Base-by-base conservation (phyloP, 805 yeast genomes). In the Candida pseudoglaebosa region DNA sequence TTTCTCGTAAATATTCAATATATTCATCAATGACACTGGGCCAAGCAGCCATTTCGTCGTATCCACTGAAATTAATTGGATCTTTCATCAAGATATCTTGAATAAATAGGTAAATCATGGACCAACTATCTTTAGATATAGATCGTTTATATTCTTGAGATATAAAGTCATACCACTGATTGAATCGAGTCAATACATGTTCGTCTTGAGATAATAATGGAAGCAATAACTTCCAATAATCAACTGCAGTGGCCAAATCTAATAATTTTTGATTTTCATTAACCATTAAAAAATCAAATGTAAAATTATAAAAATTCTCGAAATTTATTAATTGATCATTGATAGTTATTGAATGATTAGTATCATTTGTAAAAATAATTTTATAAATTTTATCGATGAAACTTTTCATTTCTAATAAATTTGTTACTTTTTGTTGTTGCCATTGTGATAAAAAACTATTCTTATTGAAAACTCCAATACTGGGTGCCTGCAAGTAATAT, bases 31-130 rank as follows among this genome's bases (percentile, higher is more conserved):
- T 78, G 13, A 87, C 65, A 38, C 85, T 77, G 4, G 98, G 99
- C 98, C 98, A 91, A 1, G 96, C 85, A 17, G 84, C 89, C 48
- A 76, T 74, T 46, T 83, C 93, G 49, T 84, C 90, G 58, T 89
- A 90, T 2, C 59, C 62, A 12, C 61, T 60, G 4, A 91, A 64
- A 1, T 53, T 45, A 2, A 18, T 43, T 0, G 84, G 77, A 42
- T 86, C 84, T 2, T 56, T 45, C 2, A 41, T 32, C 1, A 76
- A 59, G 42, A 70, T 70, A 43, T 75, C 75, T 38, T 65, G 59
- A 39, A 82, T 59, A 51, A 89, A 87, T 40, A 80, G 78, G 39
- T 72, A 72, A 40, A 84, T 65, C 97, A 90, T 89, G 44, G 76
- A 72, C 97, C 97, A 91, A 17, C 81, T 77, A 53, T 91, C 99